A percentile compares a stretch with the other conserved stretches of the same genome.
Evolutionary conservation across 768 basidiomycete species (phyloP).

Genomic region (Rubroboletus satanas): DNA sequence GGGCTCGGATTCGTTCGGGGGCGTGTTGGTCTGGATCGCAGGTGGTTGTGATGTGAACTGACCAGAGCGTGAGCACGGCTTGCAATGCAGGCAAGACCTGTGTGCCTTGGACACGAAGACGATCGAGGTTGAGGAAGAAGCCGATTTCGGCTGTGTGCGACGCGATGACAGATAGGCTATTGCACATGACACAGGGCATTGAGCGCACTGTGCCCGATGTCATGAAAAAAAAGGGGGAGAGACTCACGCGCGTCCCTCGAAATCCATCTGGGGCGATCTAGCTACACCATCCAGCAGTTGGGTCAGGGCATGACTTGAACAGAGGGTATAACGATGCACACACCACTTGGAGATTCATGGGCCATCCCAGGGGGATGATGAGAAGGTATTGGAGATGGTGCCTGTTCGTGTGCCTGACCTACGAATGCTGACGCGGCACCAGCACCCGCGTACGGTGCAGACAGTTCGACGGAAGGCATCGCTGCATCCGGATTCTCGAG

Average conservation of each 20-base stretch:
- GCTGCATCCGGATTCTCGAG: slow-evolving; percentile 50
- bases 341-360: background rate
- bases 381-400: background rate
- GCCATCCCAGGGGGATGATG: background rate
- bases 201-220: background rate
- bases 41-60: slow-evolving; percentile 41
- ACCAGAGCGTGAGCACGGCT: slow-evolving; percentile 51
- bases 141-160: slow-evolving; percentile 57
- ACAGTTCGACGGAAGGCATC: slow-evolving; percentile 46
- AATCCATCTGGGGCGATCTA: background rate
- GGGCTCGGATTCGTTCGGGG: background rate
- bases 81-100: slow-evolving; percentile 48
- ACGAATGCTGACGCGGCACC: background rate
- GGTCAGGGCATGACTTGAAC: background rate
- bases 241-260: slow-evolving; percentile 12
- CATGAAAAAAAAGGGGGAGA: background rate
- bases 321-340: background rate
- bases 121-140: slow-evolving; percentile 56
- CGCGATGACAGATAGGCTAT: slow-evolving; percentile 39
- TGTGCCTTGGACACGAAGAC: slow-evolving; percentile 41
- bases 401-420: background rate
- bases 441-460: slow-evolving; percentile 43
- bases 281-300: background rate
- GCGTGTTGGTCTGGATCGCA: slow-evolving; percentile 35
- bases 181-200: background rate